Evolutionary conservation across 2,329 filamentous ascomycete genomes (phyloP), one percentile per base, ranked within the genome.

Genomic region (Xylaria sp.): DNA sequence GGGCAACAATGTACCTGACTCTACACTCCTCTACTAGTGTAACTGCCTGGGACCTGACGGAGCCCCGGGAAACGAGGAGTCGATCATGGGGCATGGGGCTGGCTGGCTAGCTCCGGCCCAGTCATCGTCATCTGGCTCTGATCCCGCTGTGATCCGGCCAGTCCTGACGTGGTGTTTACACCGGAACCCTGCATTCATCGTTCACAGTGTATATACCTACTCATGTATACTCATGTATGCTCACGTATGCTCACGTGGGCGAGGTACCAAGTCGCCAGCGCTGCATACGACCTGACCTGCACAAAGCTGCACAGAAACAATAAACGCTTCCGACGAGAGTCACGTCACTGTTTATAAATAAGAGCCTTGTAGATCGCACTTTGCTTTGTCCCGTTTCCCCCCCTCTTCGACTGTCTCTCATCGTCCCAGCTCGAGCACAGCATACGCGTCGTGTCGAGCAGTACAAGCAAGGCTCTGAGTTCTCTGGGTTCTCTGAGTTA

Each of bases 91-190:
- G 19, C 11, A 23, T 15, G 44, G 49, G 48, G 49, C 46, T 40
- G 29, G 33, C n/a, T n/a, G n/a, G n/a, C n/a, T n/a, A n/a, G n/a
- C n/a, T n/a, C n/a, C n/a, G n/a, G n/a, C 8, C 23, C 40, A 13
- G n/a, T 37, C 27, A 44, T 38, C 49, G 19, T 55, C 51, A 48
- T 57, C 62, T 64, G 62, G n/a, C n/a, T n/a, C n/a, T n/a, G n/a
- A n/a, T n/a, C n/a, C n/a, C n/a, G n/a, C n/a, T n/a, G n/a, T n/a
- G n/a, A n/a, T n/a, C n/a, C n/a, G n/a, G 63, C 62, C 62, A 62
- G 57, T 59, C 40, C 49, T n/a, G 54, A 58, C 29, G 40, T 29
- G 11, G 38, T 52, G 31, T 25, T 40, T 33, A 25, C 49, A 38
- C 43, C 11, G n/a, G 49, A 58, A 59, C 59, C 59, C 58, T 63